phyloP scores from a whole-genome alignment of 345 rosid species.

The Aurinia saxatilis region DNA sequence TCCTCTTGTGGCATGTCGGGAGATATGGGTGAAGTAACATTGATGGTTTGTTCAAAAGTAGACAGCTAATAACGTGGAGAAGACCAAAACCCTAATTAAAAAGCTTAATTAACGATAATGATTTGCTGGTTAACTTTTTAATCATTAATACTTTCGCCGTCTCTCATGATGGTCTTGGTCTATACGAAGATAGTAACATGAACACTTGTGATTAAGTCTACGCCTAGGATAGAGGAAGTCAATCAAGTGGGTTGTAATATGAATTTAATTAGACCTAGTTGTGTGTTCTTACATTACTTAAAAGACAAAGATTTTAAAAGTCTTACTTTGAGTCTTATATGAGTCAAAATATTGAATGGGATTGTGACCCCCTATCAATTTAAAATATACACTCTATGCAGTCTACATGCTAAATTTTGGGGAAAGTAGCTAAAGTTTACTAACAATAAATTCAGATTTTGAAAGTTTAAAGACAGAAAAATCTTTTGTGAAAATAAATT shows the following conservation, averaged over 20 bases:
- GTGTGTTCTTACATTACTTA: neutral
- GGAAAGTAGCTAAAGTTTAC: neutral
- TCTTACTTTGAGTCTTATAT: neutral
- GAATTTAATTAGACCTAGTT: neutral
- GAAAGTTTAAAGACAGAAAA: no score
- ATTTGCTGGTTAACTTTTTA: neutral
- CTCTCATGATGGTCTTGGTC: constrained; percentile 7
- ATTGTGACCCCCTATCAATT: neutral
- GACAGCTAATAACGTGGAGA: constrained; percentile 25
- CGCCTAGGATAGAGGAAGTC: constrained; percentile 12
- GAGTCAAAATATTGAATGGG: constrained; percentile 22
- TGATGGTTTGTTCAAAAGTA: constrained; percentile 28
- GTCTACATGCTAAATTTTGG: neutral
- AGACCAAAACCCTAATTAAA: constrained; percentile 12
- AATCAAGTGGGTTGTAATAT: constrained; percentile 18
- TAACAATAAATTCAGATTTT: neutral
- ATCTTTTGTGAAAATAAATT: no score
- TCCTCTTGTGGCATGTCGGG: constrained; percentile 30
- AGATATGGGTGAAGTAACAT: constrained; percentile 21
- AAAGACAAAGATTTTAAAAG: neutral
- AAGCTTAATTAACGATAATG: neutral
- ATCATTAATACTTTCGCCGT: neutral
- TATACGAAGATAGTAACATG: neutral
- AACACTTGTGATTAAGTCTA: constrained; percentile 7
- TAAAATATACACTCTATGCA: neutral